Evolutionary conservation across 805 yeast genomes (phyloP), one percentile per base, ranked within the genome.

Genomic region (Tanozyma kutaoensis): DNA sequence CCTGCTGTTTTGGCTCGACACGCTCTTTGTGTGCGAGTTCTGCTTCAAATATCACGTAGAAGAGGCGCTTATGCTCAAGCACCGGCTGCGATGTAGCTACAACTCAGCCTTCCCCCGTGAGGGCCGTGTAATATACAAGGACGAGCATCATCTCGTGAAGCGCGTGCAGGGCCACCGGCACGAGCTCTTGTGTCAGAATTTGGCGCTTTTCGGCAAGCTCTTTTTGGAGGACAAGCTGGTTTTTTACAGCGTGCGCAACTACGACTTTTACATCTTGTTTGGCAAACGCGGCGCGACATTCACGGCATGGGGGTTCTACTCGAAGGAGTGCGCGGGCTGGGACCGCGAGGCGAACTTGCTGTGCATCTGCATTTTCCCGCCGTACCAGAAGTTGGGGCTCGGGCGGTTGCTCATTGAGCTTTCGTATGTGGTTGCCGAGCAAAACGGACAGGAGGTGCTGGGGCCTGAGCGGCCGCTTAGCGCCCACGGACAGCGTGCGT

Each of bases 211-310:
- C 48, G 91, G 93, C 1, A 84, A 86, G 50, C 65, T 91, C 21
- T 91, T 82, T 42, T 62, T 91, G 7, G 95, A 85, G 35, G 84
- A 81, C 46, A 91, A 91, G 51, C 81, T 94, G 0, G 76, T 88
- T 18, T 82, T 74, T 48, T 88, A 78, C 52, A 67, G 74, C 20
- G 71, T 84, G 3, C 86, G 79, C 20, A 66, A 69, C 29, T 88
- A 79, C 50, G 86, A 80, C 34, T 82, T 84, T 48, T 91, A 74
- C 47, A 63, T 84, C 15, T 58, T 75, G 3, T 81, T 76, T 45
- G 76, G 79, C 15, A n/a, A n/a, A n/a, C n/a, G n/a, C n/a, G n/a
- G n/a, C n/a, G n/a, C n/a, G n/a, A n/a, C n/a, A n/a, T n/a, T n/a
- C n/a, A n/a, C n/a, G n/a, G 15, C 10, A 4, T 37, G 86, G 76